A percentile compares a stretch with the other conserved stretches of the same genome.
phyloP scores from a whole-genome alignment of 2,329 filamentous ascomycete genomes.

The Claviceps sp. region DNA sequence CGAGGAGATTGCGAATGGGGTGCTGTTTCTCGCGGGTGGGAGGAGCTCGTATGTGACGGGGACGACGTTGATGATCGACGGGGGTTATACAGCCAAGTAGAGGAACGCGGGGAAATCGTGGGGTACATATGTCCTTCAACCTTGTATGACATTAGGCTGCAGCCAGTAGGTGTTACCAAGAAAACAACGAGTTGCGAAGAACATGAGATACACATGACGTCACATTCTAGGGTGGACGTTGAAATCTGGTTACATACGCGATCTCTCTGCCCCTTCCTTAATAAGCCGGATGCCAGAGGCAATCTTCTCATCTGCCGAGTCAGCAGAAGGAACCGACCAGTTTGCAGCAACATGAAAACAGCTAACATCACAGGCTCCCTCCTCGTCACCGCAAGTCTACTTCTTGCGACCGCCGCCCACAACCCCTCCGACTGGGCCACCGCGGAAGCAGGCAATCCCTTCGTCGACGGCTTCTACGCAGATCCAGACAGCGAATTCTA shows the following conservation, averaged over 20 bases:
- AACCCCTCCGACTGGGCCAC: slow-evolving; percentile 23
- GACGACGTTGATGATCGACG: slow-evolving; percentile 32
- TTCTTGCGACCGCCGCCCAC: not conserved
- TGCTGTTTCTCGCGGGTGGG: slow-evolving; percentile 36
- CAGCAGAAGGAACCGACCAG: too few relatives aligned
- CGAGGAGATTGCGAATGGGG: slow-evolving; percentile 40
- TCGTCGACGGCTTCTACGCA: slow-evolving; percentile 36
- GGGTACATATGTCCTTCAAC: too few relatives aligned
- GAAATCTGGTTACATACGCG: too few relatives aligned
- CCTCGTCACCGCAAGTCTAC: not conserved
- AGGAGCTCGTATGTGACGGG: slow-evolving; percentile 41
- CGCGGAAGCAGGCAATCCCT: slow-evolving; percentile 31
- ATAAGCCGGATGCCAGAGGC: too few relatives aligned
- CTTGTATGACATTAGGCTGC: too few relatives aligned
- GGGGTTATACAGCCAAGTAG: slow-evolving; percentile 21
- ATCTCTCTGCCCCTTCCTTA: too few relatives aligned
- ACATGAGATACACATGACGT: too few relatives aligned
- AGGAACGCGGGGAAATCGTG: too few relatives aligned
- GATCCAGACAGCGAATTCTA: slow-evolving; percentile 36
- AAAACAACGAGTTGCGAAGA: not conserved
- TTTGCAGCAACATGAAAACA: not conserved
- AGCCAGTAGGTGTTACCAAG: not conserved
- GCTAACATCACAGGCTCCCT: not conserved
- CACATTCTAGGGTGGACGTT: too few relatives aligned
- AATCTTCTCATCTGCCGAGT: too few relatives aligned